Evolutionary conservation across 768 basidiomycete species (phyloP).

Genomic region (Termitomyces sp.): DNA sequence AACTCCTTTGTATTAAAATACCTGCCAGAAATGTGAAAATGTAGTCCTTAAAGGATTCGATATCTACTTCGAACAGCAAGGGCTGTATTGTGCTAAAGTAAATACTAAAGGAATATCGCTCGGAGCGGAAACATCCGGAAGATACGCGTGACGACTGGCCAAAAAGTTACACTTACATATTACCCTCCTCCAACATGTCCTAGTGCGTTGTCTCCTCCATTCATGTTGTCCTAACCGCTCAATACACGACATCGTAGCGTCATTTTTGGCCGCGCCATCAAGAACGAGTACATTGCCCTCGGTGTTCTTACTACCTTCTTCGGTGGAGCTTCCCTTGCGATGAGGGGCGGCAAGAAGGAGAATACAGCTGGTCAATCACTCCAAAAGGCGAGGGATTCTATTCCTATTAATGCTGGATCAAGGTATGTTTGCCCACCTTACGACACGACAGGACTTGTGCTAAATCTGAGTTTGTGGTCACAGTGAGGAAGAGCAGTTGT

Average conservation of each 20-base stretch:
- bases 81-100: too few species aligned
- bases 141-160: slow-evolving; percentile 8
- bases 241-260: slow-evolving; percentile 37
- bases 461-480: slow-evolving; percentile 12
- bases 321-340: slow-evolving; percentile 46
- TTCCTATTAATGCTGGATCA: slow-evolving; percentile 61
- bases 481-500: slow-evolving; percentile 88
- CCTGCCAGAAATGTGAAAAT: neutral
- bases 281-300: slow-evolving; percentile 76
- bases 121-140: slow-evolving; percentile 18
- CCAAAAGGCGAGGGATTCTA: slow-evolving; percentile 55
- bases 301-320: slow-evolving; percentile 56
- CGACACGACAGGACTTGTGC: neutral
- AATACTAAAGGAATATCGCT: neutral
- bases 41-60: neutral
- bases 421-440: slow-evolving; percentile 41
- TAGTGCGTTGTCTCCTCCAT: slow-evolving; percentile 9
- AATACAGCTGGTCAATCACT: slow-evolving; percentile 36
- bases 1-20: neutral
- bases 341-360: slow-evolving; percentile 52
- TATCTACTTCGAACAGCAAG: neutral
- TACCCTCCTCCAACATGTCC: slow-evolving; percentile 13
- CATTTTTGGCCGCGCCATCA: slow-evolving; percentile 74
- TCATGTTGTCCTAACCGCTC: neutral
- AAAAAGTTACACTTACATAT: slow-evolving; percentile 13